Evolutionary conservation across 2,329 filamentous ascomycete species (phyloP).

Genomic region (Neopestalotiopsis clavispora): DNA sequence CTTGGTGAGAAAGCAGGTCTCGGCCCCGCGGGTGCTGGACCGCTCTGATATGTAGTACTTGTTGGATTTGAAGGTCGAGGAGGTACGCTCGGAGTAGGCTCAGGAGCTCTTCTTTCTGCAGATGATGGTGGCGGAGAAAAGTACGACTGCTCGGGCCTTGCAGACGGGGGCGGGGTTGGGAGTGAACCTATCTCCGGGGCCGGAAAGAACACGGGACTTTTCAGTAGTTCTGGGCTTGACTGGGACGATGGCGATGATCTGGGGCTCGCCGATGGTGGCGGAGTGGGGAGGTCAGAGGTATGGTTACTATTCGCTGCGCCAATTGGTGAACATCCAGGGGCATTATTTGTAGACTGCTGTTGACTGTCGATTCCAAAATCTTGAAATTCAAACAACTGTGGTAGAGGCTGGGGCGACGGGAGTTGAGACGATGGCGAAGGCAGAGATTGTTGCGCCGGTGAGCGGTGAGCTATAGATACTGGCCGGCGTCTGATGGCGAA

Average conservation of each 20-base stretch:
- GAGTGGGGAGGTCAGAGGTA: neutral
- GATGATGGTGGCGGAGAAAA: neutral
- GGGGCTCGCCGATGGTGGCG: neutral
- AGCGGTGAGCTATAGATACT: neutral
- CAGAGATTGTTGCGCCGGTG: neutral
- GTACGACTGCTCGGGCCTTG: neutral
- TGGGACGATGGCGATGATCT: neutral
- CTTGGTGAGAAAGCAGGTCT: neutral
- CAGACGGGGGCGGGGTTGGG: neutral
- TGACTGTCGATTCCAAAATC: neutral
- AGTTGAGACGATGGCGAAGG: neutral
- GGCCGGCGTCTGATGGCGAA: constrained; percentile 4
- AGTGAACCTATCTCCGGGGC: neutral
- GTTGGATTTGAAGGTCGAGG: neutral
- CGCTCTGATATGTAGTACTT: neutral
- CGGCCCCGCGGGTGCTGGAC: neutral
- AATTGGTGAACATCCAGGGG: neutral
- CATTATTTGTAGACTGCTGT: neutral
- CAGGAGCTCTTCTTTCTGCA: neutral
- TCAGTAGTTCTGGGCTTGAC: neutral
- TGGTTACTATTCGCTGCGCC: neutral
- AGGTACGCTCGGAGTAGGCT: neutral
- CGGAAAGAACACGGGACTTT: no score
- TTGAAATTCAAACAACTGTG: neutral
- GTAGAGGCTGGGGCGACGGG: neutral